Base-by-base conservation (phyloP, 1,139 yeast genomes). In the Suhomyces taliae region DNA sequence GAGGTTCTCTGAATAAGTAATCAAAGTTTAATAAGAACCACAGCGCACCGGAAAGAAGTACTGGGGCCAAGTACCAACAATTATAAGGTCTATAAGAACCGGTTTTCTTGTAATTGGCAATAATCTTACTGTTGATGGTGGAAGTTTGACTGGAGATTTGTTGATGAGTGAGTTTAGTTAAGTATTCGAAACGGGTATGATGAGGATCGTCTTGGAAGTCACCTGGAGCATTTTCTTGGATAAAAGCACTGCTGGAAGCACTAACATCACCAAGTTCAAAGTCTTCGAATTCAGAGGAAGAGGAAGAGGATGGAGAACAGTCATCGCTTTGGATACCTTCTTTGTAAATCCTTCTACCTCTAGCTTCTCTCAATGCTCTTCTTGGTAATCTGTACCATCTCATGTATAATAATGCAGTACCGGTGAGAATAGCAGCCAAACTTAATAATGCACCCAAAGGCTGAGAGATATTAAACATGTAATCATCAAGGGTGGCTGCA, bases 21-120 rank as follows among this genome's bases (percentile, higher is more conserved):
- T 59, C 74, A 2, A 74, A 8, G 56, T 79, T 80, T 36, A 78
- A 62, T 0, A 71, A 27, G 15, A 72, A 52, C 81, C 81, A 77
- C 36, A 70, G 60, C 6, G 54, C 31, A 2, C 62, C 62, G 7
- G 71, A 44, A 11, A 74, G 53, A n/a, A 64, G 34, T 0, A 71
- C 64, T 1, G 75, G 71, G 2, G 64, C 52, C 33, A 51, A 46
- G 36, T 54, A 48, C 68, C 68, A 64, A 36, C 60, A 56, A 41
- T 61, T 56, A 27, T 50, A 36, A 3, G 65, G 65, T 10, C 39
- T 34, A 44, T 48, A 51, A 14, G 48, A 36, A 34, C 53, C 46
- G 34, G 39, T 24, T 10, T 33, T 37, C 24, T 45, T 50, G 31
- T 43, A 38, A 36, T 40, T 37, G n/a, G 11, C 36, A 11, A 39